These are phyloP conservation scores for Solanum appendiculatum DNA, from an alignment of 257 asterid species.

Conservation along the genomic window DNA sequence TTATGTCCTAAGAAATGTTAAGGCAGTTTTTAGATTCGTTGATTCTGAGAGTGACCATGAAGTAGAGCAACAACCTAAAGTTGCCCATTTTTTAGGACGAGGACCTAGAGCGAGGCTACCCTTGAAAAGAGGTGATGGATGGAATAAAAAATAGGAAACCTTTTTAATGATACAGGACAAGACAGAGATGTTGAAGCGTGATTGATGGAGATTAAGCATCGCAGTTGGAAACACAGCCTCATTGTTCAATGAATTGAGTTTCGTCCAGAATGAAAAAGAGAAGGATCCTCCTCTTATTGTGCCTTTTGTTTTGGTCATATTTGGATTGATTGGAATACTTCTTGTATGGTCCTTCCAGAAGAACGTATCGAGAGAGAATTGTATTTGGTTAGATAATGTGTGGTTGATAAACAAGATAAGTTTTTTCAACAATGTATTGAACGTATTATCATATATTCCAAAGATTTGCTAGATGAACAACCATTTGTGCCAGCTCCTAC, in stretches of 20 bases:
- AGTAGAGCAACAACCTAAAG: neutral
- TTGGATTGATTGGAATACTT: neutral
- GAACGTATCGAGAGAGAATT: neutral
- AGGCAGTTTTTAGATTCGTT: conserved; percentile 1
- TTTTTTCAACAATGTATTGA: neutral
- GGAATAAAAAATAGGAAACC: neutral
- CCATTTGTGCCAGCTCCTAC: neutral
- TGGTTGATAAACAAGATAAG: neutral
- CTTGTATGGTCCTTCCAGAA: neutral
- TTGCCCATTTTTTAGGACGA: neutral
- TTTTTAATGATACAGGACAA: neutral
- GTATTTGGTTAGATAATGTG: neutral
- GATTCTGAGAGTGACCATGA: neutral
- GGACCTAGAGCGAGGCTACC: neutral
- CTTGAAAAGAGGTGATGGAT: neutral
- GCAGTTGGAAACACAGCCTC: neutral
- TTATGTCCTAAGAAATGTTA: conserved; percentile 1
- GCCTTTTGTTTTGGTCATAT: neutral
- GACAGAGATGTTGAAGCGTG: neutral
- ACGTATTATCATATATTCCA: neutral
- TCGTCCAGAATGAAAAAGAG: neutral
- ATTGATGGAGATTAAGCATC: neutral
- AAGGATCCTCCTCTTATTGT: neutral
- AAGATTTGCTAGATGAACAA: neutral
- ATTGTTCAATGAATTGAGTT: conserved; percentile 26